Percentiles rank a stretch among this genome's conserved stretches.
phyloP scores from a whole-genome alignment of 257 asterid species.

The Penstemon eatonii region DNA sequence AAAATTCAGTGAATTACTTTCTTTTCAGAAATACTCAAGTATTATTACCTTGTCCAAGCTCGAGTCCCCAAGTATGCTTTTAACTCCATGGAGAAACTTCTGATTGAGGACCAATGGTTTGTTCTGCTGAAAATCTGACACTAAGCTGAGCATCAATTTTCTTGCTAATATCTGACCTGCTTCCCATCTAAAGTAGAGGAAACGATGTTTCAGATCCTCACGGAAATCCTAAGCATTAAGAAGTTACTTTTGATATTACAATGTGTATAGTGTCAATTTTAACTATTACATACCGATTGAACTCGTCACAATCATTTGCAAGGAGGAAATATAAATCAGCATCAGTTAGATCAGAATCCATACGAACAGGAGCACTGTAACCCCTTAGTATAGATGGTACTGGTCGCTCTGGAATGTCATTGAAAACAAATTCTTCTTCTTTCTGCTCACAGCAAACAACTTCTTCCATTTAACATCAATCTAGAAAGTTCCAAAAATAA shows the following conservation, averaged over 20 bases:
- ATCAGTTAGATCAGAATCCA: constrained; percentile 73
- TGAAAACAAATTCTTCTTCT: constrained; percentile 77
- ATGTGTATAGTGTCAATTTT: background rate
- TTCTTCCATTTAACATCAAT: background rate
- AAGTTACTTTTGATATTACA: no score
- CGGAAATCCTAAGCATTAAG: no score
- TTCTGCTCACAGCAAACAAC: constrained; percentile 43
- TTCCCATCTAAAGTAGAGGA: constrained; percentile 63
- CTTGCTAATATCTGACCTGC: constrained; percentile 80
- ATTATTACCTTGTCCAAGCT: constrained; percentile 67
- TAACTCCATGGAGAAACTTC: constrained; percentile 65
- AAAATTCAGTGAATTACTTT: constrained; percentile 5
- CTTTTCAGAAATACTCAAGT: background rate
- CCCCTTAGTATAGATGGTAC: constrained; percentile 75
- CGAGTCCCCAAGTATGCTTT: constrained; percentile 59
- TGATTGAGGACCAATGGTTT: constrained; percentile 66
- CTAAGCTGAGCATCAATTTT: constrained; percentile 74
- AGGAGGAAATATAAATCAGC: constrained; percentile 72
- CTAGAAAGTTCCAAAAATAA: background rate
- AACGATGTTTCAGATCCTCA: constrained; percentile 10
- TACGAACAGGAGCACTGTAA: constrained; percentile 79
- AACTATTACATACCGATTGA: constrained; percentile 60
- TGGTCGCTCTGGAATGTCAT: constrained; percentile 56
- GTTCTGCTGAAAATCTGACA: constrained; percentile 67
- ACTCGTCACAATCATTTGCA: constrained; percentile 82